phyloP scores from a whole-genome alignment of 768 basidiomycete species.

The Xanthoconium purpureum region DNA sequence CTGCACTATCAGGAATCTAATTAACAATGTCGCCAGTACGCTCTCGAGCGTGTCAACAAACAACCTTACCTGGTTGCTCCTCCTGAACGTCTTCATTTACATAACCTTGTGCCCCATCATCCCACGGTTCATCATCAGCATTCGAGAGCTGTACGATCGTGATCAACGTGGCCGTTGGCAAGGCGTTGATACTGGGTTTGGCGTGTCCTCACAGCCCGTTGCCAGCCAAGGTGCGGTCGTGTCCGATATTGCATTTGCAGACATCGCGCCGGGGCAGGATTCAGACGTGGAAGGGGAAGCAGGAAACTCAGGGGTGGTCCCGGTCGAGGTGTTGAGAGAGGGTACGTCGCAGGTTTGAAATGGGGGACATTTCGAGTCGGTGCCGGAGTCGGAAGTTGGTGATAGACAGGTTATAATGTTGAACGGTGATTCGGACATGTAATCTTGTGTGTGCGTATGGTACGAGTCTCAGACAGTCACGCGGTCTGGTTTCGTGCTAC shows the following conservation, averaged over 20 bases:
- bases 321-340: too few relatives aligned
- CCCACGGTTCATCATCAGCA: constrained; percentile 11
- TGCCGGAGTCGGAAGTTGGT: neutral
- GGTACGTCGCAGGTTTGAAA: neutral
- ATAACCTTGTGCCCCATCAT: neutral
- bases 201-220: neutral
- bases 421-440: neutral
- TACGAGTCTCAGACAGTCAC: too few relatives aligned
- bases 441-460: neutral
- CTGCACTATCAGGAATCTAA: neutral
- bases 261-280: neutral
- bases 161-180: neutral
- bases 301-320: neutral
- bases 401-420: neutral
- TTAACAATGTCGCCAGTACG: neutral
- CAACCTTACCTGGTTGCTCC: neutral
- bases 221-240: neutral
- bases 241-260: neutral
- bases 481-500: neutral
- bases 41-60: neutral
- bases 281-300: neutral
- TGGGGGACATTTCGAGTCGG: neutral
- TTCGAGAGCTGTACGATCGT: neutral
- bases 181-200: constrained; percentile 2
- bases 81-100: neutral